Evolutionary conservation across 2,329 filamentous ascomycete species (phyloP).

Genomic region (Trichoderma gracile): DNA sequence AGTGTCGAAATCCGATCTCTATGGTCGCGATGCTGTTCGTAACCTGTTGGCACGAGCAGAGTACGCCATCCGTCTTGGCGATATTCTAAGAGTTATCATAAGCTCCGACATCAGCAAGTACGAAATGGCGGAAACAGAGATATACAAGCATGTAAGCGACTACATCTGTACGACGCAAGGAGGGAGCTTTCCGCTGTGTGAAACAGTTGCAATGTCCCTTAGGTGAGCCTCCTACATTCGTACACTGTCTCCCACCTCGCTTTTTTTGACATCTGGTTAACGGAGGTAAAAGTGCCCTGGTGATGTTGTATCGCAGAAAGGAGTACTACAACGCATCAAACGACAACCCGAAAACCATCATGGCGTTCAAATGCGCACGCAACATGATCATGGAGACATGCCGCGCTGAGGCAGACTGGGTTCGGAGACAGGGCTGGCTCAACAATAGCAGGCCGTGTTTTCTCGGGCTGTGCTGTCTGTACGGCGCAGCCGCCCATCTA

Average conservation of each 20-base stretch:
- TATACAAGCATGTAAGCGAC: not conserved
- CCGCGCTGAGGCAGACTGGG: conserved; percentile 7
- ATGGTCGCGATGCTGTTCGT: not conserved
- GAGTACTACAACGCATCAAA: conserved; percentile 4
- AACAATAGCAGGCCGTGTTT: conserved; percentile 14
- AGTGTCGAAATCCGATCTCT: conserved; percentile 3
- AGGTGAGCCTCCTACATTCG: not conserved
- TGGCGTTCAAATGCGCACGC: not conserved
- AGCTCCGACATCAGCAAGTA: not conserved
- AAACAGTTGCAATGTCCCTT: conserved; percentile 17
- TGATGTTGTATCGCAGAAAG: conserved; percentile 14
- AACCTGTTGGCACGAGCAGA: conserved; percentile 11
- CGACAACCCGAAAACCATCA: not conserved
- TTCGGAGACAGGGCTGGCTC: not conserved
- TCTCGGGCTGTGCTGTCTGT: conserved; percentile 9
- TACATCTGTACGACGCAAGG: conserved; percentile 1
- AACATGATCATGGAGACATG: conserved; percentile 20
- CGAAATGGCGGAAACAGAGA: not conserved
- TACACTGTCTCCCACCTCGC: too few species aligned
- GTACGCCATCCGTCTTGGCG: conserved; percentile 2
- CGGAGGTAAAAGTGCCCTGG: not conserved
- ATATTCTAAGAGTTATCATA: not conserved
- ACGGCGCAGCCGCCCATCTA: conserved; percentile 10
- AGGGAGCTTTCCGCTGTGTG: conserved; percentile 5
- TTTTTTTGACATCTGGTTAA: not conserved